Evolutionary conservation across 306 rosid genomes (phyloP), one percentile per base, ranked within the genome.

Genomic region (Vigna radiata): DNA sequence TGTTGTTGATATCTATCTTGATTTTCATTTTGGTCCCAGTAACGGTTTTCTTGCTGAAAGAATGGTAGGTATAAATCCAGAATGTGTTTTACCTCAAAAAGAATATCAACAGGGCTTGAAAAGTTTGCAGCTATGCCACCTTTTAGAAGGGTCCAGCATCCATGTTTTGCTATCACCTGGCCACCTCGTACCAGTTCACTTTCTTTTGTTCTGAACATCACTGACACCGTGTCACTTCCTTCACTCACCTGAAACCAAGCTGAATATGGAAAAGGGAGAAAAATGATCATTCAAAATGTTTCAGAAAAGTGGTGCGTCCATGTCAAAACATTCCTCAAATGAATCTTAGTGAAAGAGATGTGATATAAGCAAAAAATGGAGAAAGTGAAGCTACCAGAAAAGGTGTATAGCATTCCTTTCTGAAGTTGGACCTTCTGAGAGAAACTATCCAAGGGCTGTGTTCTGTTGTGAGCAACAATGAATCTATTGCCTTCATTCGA

Each of bases 201-300:
- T 25, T 73, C 83, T 15, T 77, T 58, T 7, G 52, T 76, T 79
- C 55, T 88, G 43, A 91, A 85, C 19, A 89, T 17, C 61, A 81
- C 91, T 6, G 85, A 79, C 25, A 91, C 86, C 7, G 5, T 77
- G 50, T 86, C 93, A 82, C 77, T 86, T 81, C 91, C 95, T 85
- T 91, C 84, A 79, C 89, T 86, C 39, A 91, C 48, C 82, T 91
- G 93, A 77, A 91, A 75, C 90, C 93, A 89, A 80, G 85, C 97
- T 91, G 88, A 80, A 81, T 23, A 13, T 43, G 27, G 49, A 68
- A 0, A 65, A 31, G 31, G 1, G n/a, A 8, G n/a, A 0, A 61
- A 36, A 47, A 1, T 29, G 50, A 39, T 19, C 33, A 75, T 4
- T 75, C 41, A 69, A 70, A 36, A 62, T 56, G 39, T 48, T 49